phyloP scores from a whole-genome alignment of 495 filamentous ascomycete genomes.

The Barbatosphaeria neglecta region DNA sequence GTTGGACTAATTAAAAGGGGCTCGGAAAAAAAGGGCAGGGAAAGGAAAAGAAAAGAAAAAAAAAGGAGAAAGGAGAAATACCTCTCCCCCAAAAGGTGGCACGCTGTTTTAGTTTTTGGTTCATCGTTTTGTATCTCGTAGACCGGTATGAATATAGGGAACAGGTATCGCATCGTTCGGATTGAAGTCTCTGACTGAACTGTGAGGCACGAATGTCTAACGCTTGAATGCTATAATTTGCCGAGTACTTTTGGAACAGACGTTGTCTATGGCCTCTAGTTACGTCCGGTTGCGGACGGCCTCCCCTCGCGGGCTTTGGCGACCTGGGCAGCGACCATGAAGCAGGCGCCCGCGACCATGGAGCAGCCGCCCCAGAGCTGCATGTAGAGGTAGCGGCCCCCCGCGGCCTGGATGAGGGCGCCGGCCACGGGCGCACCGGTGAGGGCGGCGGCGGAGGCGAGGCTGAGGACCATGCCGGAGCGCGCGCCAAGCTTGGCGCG shows the following conservation, averaged over 20 bases:
- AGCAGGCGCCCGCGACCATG: neutral
- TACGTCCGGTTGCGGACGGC: no score
- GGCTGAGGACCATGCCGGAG: constrained; percentile 58
- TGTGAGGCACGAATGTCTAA: no score
- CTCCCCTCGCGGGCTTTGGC: neutral
- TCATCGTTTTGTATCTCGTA: no score
- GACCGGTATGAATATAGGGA: no score
- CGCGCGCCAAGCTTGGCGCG: constrained; percentile 49
- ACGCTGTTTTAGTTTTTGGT: no score
- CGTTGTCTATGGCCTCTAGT: no score
- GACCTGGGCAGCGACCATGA: neutral
- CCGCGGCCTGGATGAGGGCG: constrained; percentile 28
- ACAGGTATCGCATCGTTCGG: no score
- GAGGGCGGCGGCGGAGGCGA: constrained; percentile 49
- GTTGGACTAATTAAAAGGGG: neutral
- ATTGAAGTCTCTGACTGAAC: no score
- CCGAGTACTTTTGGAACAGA: no score
- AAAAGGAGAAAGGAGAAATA: neutral
- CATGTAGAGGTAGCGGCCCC: constrained; percentile 33
- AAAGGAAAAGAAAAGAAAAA: neutral
- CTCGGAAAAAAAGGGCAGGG: neutral
- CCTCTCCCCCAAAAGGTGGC: no score
- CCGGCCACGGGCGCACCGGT: constrained; percentile 59
- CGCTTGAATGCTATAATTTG: no score
- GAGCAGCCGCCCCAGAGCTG: constrained; percentile 41